Conservation (phyloP, 768 basidiomycete species). For the Auriscalpium microsporum region DNA sequence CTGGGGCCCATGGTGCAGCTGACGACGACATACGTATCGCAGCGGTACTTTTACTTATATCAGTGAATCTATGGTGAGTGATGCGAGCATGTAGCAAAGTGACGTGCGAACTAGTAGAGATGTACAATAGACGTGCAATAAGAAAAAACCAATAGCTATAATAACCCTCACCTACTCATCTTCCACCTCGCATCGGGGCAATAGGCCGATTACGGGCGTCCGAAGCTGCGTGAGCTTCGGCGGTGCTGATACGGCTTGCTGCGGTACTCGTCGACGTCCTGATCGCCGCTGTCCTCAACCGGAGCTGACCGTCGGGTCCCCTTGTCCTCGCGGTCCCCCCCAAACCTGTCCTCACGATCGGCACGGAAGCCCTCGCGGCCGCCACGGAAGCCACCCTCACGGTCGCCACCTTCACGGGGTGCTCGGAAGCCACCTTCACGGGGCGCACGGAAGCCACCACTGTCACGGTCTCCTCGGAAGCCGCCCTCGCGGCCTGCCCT, state of each 20-base stretch:
- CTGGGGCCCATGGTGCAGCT: too few species aligned
- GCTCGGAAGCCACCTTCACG: not conserved
- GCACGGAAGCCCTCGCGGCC: not conserved
- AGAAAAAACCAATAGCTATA: not conserved
- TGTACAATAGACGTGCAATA: slow-evolving; percentile 1
- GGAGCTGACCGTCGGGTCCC: too few species aligned
- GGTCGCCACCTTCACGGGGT: not conserved
- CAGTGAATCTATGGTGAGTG: slow-evolving; percentile 3
- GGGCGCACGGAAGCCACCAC: not conserved
- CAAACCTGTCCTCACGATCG: not conserved
- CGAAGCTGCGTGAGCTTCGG: too few species aligned
- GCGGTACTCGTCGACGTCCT: too few species aligned
- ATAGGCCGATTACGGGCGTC: too few species aligned
- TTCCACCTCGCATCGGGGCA: too few species aligned
- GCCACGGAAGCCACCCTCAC: not conserved
- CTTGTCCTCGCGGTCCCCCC: not conserved
- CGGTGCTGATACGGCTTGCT: too few species aligned
- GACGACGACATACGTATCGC: too few species aligned
- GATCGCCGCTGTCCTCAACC: too few species aligned
- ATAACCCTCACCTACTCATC: too few species aligned
- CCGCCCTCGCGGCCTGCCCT: not conserved
- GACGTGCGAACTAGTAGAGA: not conserved
- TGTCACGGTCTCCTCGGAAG: not conserved
- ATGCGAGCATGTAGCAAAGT: not conserved
- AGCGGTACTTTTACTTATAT: not conserved